Conservation (phyloP, 129 eudicot genomes). For the Heracleum sosnowskyi region DNA sequence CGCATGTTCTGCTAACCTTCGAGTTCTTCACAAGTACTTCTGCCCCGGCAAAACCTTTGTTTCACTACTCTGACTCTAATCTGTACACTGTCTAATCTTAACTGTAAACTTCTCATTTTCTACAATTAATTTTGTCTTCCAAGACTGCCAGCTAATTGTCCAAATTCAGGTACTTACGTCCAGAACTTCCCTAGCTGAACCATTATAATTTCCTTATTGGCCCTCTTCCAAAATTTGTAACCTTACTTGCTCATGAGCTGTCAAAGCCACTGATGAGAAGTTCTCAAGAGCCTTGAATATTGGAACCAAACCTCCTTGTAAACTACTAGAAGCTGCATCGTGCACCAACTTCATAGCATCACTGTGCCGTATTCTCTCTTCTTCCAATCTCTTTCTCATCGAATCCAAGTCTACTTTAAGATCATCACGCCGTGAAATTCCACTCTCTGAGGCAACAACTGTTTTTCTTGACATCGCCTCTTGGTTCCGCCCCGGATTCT, state of each 20-base stretch:
- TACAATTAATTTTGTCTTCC: background rate
- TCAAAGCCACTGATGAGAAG: slow-evolving; percentile 63
- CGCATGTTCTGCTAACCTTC: background rate
- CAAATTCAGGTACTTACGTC: background rate
- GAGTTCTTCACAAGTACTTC: background rate
- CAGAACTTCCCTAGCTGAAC: background rate
- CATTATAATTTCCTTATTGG: background rate
- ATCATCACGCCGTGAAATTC: slow-evolving; percentile 50
- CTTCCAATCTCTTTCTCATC: slow-evolving; percentile 38
- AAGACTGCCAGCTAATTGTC: background rate
- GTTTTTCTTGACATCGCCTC: slow-evolving; percentile 32
- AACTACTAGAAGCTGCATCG: slow-evolving; percentile 68
- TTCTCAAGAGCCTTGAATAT: slow-evolving; percentile 85
- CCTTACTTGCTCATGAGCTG: slow-evolving; percentile 81
- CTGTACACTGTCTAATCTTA: background rate
- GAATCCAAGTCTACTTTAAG: slow-evolving; percentile 58
- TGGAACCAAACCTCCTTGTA: slow-evolving; percentile 89
- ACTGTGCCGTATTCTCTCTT: slow-evolving; percentile 57
- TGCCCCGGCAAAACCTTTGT: background rate
- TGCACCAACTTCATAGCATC: slow-evolving; percentile 80
- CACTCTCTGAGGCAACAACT: slow-evolving; percentile 55
- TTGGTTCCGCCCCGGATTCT: slow-evolving; percentile 16
- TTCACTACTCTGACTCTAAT: background rate
- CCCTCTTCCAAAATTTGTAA: slow-evolving; percentile 16
- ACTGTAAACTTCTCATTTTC: background rate